Percentiles rank a stretch among this genome's conserved stretches.
These are phyloP conservation scores for Talaromyces islandicus DNA, from an alignment of 2,329 filamentous ascomycete genomes.

Conservation along the genomic window DNA sequence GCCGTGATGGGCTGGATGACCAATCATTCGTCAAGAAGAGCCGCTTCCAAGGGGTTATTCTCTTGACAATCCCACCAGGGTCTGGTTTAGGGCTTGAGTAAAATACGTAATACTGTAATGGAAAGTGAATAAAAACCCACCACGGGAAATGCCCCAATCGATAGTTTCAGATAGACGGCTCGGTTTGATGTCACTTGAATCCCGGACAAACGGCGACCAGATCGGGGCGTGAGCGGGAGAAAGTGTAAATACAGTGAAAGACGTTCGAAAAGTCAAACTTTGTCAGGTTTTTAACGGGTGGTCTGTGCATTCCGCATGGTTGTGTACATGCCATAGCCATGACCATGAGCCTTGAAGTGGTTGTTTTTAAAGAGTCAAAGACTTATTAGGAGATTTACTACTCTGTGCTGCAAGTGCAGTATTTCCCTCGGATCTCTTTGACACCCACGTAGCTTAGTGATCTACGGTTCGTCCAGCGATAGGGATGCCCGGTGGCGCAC, in stretches of 20 bases:
- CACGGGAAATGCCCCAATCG: slow-evolving; percentile 4
- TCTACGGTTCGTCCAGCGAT: neutral
- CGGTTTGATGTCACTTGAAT: neutral
- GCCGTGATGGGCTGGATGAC: neutral
- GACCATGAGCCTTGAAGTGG: neutral
- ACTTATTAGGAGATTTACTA: too few relatives aligned
- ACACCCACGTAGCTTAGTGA: neutral
- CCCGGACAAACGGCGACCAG: too few relatives aligned
- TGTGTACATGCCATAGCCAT: neutral
- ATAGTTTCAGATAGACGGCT: slow-evolving; percentile 2
- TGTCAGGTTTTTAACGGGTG: neutral
- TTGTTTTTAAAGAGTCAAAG: neutral
- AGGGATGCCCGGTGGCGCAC: too few relatives aligned
- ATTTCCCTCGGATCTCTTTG: neutral
- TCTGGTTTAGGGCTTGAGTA: too few relatives aligned
- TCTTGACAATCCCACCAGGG: neutral
- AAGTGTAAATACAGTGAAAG: neutral
- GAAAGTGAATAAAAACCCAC: neutral
- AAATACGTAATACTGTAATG: too few relatives aligned
- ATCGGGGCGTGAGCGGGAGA: too few relatives aligned
- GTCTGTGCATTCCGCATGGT: neutral
- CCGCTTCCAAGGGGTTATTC: neutral
- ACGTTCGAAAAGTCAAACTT: neutral
- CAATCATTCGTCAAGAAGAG: neutral
- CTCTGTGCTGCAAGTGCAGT: too few relatives aligned